Evolutionary conservation across 768 basidiomycete genomes (phyloP).

Genomic region (Cyclocybe cylindracea): DNA sequence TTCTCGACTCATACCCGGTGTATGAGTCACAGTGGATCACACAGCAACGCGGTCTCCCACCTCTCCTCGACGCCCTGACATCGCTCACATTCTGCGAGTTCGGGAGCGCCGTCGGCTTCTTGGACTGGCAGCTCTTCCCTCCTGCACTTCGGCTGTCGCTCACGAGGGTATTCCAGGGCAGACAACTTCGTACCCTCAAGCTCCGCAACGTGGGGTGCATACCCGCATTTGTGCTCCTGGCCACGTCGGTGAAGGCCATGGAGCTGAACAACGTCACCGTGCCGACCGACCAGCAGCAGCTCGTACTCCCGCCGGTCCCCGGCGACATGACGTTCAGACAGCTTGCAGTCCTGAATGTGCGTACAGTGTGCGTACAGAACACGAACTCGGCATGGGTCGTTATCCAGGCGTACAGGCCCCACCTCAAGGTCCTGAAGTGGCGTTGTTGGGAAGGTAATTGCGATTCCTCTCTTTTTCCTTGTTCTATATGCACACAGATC

Average conservation of each 20-base stretch:
- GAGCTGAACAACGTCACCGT: slow-evolving; percentile 14
- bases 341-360: slow-evolving; percentile 14
- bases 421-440: slow-evolving; percentile 19
- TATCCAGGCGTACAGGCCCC: slow-evolving; percentile 8
- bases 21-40: slow-evolving; percentile 22
- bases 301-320: neutral
- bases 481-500: neutral
- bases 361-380: slow-evolving; percentile 14
- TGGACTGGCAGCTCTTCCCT: slow-evolving; percentile 11
- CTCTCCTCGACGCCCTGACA: slow-evolving; percentile 9
- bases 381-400: slow-evolving; percentile 15
- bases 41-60: slow-evolving; percentile 11
- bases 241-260: slow-evolving; percentile 8
- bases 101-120: slow-evolving; percentile 19
- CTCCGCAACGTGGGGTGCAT: slow-evolving; percentile 17
- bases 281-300: neutral
- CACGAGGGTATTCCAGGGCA: slow-evolving; percentile 8
- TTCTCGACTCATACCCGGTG: slow-evolving; percentile 19
- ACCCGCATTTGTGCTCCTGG: slow-evolving; percentile 4
- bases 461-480: neutral
- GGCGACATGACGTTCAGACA: neutral
- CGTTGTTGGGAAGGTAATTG: slow-evolving; percentile 19
- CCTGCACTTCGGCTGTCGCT: slow-evolving; percentile 9
- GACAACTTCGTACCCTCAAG: slow-evolving; percentile 7
- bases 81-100: slow-evolving; percentile 10